Evolutionary conservation across 2,329 filamentous ascomycete species (phyloP), one percentile per base, ranked within the genome.

Genomic region (Fusarium annulatum): DNA sequence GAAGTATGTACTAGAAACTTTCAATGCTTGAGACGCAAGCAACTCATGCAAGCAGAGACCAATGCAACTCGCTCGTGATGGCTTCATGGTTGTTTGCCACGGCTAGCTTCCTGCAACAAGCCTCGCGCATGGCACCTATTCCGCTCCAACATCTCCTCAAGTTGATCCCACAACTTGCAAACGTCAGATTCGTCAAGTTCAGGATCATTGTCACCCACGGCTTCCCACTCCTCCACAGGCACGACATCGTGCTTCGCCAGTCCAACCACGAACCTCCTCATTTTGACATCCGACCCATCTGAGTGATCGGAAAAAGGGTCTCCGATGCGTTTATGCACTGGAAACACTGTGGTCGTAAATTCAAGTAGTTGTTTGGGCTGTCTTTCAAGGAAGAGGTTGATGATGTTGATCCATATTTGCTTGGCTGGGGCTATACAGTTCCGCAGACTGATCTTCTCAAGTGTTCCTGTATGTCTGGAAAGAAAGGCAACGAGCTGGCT

Each of bases 131-230:
- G 12, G 7, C 11, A n/a, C 18, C 41, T 48, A 18, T 64, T 65
- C 9, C 26, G 30, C 10, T 46, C 59, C 39, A 65, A 16, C 21
- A 65, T 28, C 4, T 30, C 19, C 10, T 64, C 34, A 21, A 65
- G 21, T 5, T 41, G 23, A 11, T 26, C 10, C 62, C 62, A 64
- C 4, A 30, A 5, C 8, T 62, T 39, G n/a, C 34, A 7, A 15
- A 55, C 59, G 42, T 65, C 62, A 48, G 46, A 23, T 28, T 65
- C 62, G 9, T 65, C 62, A 55, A 65, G 62, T 2, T 65, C 59
- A 0, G 34, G 19, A 28, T 55, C n/a, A 15, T 14, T 6, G 9
- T 55, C 62, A 3, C 15, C 12, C 2, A 52, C n/a, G 2, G n/a
- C 6, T 3, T 18, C 58, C 14, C 16, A 18, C 4, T 52, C 39